phyloP scores from a whole-genome alignment of 1,139 yeast genomes.

The Sugiyamaella paludigena region DNA sequence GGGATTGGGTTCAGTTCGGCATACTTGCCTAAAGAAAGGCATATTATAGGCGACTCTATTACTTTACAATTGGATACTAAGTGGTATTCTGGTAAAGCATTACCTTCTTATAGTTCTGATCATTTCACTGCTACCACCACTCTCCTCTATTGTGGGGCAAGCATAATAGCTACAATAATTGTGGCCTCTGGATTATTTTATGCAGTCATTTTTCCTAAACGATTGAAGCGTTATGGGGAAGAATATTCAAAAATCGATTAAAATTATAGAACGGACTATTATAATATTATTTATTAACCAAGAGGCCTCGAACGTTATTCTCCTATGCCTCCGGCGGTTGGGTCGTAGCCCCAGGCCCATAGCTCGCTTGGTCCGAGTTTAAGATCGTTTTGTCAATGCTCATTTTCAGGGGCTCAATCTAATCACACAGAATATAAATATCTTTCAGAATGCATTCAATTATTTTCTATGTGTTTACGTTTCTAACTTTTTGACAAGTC shows the following conservation, averaged over 20 bases:
- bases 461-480: not conserved
- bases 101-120: slow-evolving; percentile 12
- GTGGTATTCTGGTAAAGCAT: slow-evolving; percentile 44
- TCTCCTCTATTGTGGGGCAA: slow-evolving; percentile 17
- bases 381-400: no score
- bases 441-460: slow-evolving; percentile 13
- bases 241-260: slow-evolving; percentile 25
- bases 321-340: not conserved
- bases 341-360: not conserved
- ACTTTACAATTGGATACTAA: slow-evolving; percentile 57
- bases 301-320: slow-evolving; percentile 1
- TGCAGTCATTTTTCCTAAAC: slow-evolving; percentile 26
- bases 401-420: no score
- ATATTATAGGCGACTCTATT: slow-evolving; percentile 63
- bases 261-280: slow-evolving; percentile 1
- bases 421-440: slow-evolving; percentile 14
- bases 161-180: slow-evolving; percentile 24
- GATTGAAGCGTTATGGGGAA: slow-evolving; percentile 17
- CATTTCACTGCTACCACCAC: slow-evolving; percentile 12
- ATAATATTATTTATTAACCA: not conserved
- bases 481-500: slow-evolving; percentile 12
- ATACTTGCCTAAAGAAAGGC: slow-evolving; percentile 52
- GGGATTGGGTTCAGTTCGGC: slow-evolving; percentile 65
- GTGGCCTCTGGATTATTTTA: slow-evolving; percentile 24
- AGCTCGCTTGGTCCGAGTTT: no score